Evolutionary conservation across 208 protist species (phyloP).

Genomic region (Acanthamoeba healyi): DNA sequence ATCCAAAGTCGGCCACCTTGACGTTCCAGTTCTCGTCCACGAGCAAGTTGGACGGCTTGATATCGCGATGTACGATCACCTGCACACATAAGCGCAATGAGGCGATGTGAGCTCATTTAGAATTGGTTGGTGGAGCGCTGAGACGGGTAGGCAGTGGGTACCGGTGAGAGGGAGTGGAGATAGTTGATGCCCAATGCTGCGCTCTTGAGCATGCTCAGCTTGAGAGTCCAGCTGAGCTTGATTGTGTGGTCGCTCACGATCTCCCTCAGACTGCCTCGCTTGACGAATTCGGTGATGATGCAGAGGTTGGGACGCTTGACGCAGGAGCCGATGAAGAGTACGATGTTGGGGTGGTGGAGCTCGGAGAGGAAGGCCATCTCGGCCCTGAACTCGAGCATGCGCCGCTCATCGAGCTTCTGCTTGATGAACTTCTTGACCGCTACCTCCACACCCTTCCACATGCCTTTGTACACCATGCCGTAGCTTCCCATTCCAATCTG

Average conservation of each 20-base stretch:
- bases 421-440: slow-evolving; percentile 69
- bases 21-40: slow-evolving; percentile 84
- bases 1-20: slow-evolving; percentile 78
- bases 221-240: slow-evolving; percentile 75
- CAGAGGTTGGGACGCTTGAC: slow-evolving; percentile 39
- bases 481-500: slow-evolving; percentile 37
- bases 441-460: slow-evolving; percentile 54
- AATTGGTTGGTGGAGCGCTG: too few relatives aligned
- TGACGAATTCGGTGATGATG: slow-evolving; percentile 60
- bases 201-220: slow-evolving; percentile 25
- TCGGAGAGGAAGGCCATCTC: slow-evolving; percentile 60
- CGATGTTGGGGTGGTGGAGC: slow-evolving; percentile 70
- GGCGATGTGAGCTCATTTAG: not conserved
- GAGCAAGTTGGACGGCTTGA: slow-evolving; percentile 85
- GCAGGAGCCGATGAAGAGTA: slow-evolving; percentile 53
- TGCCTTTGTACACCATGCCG: slow-evolving; percentile 23
- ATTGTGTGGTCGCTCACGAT: slow-evolving; percentile 9
- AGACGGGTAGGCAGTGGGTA: not conserved
- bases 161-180: slow-evolving; percentile 77
- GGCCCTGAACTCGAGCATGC: slow-evolving; percentile 57
- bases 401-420: slow-evolving; percentile 49
- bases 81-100: not conserved
- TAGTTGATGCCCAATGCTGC: slow-evolving; percentile 86
- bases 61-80: slow-evolving; percentile 85
- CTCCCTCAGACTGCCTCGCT: not conserved